Percentiles rank a stretch among this genome's conserved stretches.
phyloP scores from a whole-genome alignment of 2,329 filamentous ascomycete genomes.

The Alternaria atra region DNA sequence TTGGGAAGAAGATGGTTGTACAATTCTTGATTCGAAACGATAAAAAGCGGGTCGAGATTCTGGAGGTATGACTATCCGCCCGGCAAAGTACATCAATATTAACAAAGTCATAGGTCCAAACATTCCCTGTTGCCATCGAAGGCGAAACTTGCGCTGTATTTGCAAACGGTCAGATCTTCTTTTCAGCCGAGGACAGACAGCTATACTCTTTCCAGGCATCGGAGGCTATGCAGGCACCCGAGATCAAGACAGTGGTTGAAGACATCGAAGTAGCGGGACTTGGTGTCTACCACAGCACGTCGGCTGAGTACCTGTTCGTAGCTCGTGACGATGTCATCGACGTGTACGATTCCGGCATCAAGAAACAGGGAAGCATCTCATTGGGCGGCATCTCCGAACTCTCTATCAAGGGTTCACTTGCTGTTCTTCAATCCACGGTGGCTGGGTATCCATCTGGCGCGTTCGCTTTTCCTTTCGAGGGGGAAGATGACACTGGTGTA shows the following conservation, averaged over 20 bases:
- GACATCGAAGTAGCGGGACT: constrained; percentile 35
- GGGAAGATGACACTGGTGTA: constrained; percentile 33
- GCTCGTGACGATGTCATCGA: constrained; percentile 36
- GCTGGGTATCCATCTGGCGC: constrained; percentile 24
- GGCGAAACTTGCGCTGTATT: constrained; percentile 37
- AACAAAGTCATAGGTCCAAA: constrained; percentile 34
- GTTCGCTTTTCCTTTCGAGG: constrained; percentile 41
- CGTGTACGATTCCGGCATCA: constrained; percentile 31
- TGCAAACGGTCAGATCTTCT: constrained; percentile 32
- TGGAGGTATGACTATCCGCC: constrained; percentile 24
- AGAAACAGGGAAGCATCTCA: constrained; percentile 24
- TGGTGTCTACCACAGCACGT: constrained; percentile 28
- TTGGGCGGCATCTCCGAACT: constrained; percentile 37
- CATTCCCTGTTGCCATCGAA: constrained; percentile 39
- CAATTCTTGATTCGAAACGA: constrained; percentile 33
- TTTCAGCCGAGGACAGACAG: constrained; percentile 37
- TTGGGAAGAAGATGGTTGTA: constrained; percentile 43
- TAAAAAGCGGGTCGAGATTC: constrained; percentile 27
- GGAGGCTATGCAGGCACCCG: constrained; percentile 29
- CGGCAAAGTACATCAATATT: neutral
- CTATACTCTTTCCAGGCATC: constrained; percentile 44
- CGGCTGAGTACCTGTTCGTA: constrained; percentile 35
- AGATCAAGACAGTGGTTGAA: constrained; percentile 24
- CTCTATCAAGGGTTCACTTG: constrained; percentile 38
- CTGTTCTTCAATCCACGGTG: constrained; percentile 31